Conservation (phyloP, 768 basidiomycete species). For the Holtermanniella nyarrowii region DNA sequence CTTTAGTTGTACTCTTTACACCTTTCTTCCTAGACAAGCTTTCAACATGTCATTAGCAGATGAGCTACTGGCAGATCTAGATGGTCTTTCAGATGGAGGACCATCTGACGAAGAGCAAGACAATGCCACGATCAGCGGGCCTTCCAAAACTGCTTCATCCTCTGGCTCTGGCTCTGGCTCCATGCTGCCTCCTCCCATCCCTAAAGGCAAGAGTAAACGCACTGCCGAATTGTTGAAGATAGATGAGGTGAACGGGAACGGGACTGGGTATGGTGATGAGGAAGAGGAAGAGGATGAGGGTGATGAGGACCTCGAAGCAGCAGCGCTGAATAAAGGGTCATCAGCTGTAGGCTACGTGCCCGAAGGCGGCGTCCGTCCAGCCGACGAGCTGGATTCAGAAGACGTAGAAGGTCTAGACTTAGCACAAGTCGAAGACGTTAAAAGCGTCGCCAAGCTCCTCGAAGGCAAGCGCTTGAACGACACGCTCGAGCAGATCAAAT, state of each 20-base stretch:
- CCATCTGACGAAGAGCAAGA: constrained; percentile 9
- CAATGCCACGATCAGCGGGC: constrained; percentile 3
- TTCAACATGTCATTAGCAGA: constrained; percentile 56
- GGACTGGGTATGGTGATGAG: constrained; percentile 42
- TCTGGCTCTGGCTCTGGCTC: constrained; percentile 10
- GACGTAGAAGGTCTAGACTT: constrained; percentile 94
- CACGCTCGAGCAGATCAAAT: constrained; percentile 80
- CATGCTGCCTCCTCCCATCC: constrained; percentile 37
- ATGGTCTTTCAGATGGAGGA: constrained; percentile 62
- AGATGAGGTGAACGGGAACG: neutral
- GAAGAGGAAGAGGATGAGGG: constrained; percentile 53
- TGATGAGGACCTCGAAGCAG: constrained; percentile 46
- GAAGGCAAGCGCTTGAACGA: constrained; percentile 81
- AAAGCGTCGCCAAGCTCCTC: constrained; percentile 76
- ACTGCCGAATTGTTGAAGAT: neutral
- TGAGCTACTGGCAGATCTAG: constrained; percentile 84
- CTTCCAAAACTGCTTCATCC: constrained; percentile 10
- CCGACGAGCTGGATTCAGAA: constrained; percentile 89
- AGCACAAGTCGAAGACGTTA: constrained; percentile 69
- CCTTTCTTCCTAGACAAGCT: neutral
- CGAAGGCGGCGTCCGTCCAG: constrained; percentile 72
- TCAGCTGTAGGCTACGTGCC: constrained; percentile 34
- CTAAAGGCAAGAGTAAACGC: constrained; percentile 1
- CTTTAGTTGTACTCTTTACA: too few relatives aligned
- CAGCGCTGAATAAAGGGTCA: constrained; percentile 55